Evolutionary conservation across 2,329 filamentous ascomycete genomes (phyloP).

Genomic region (Fusarium secorum): DNA sequence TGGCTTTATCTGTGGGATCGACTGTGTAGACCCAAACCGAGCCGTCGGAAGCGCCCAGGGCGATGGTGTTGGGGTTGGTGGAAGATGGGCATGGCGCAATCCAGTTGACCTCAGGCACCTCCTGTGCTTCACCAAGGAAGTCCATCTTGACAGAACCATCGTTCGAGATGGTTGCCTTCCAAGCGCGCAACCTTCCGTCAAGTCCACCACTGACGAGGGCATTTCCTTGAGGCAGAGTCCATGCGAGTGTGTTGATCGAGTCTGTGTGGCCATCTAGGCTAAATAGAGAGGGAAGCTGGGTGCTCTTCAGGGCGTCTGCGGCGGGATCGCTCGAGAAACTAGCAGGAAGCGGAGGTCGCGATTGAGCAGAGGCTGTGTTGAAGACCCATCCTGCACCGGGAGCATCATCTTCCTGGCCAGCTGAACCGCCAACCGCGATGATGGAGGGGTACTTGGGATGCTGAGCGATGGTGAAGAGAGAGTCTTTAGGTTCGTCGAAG

Average conservation of each 20-base stretch:
- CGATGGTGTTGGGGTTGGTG: slow-evolving; percentile 79
- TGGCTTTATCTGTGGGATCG: slow-evolving; percentile 66
- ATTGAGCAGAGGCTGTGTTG: slow-evolving; percentile 71
- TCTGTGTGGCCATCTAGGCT: slow-evolving; percentile 90
- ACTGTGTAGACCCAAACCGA: slow-evolving; percentile 97
- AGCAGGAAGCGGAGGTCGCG: slow-evolving; percentile 74
- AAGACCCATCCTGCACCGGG: slow-evolving; percentile 87
- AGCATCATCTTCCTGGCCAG: slow-evolving; percentile 64
- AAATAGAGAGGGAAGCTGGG: slow-evolving; percentile 70
- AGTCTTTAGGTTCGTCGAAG: slow-evolving; percentile 90
- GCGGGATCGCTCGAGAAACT: slow-evolving; percentile 75
- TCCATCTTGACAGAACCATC: slow-evolving; percentile 59
- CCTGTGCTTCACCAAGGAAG: slow-evolving; percentile 79
- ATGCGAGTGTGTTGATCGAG: slow-evolving; percentile 85
- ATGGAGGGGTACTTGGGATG: slow-evolving; percentile 82
- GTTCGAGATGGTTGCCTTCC: slow-evolving; percentile 60
- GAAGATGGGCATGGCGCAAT: slow-evolving; percentile 76
- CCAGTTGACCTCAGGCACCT: slow-evolving; percentile 97
- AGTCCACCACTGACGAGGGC: slow-evolving; percentile 87
- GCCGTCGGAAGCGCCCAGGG: slow-evolving; percentile 87
- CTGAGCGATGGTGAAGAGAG: slow-evolving; percentile 93
- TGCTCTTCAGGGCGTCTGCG: slow-evolving; percentile 57
- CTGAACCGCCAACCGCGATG: slow-evolving; percentile 83
- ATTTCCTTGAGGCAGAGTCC: slow-evolving; percentile 83
- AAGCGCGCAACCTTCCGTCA: slow-evolving; percentile 82